Percentiles rank a stretch among this genome's conserved stretches.
Conservation (phyloP, 176 grass and related monocot species). For the Sorghum bicolor region Sorghum_bicolor_NCBIv3 NC_012878.2:2683501-2684000, state of each 20-base stretch:
- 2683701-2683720: not conserved
- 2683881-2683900: slow-evolving; percentile 20
- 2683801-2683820: slow-evolving; percentile 36
- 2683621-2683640: not conserved
- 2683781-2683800: slow-evolving; percentile 23
- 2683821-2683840: not conserved
- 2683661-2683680: slow-evolving; percentile 6
- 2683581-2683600: not conserved
- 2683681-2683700: slow-evolving; percentile 2
- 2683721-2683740: not conserved
- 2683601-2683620: not conserved
- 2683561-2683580: not conserved
- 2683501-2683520: too few relatives aligned
- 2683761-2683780: slow-evolving; percentile 12
- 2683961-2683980: not conserved
- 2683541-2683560: not conserved
- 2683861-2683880: not conserved
- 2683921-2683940: not conserved
- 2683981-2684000: not conserved
- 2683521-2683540: slow-evolving; percentile 2
- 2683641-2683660: not conserved
- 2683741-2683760: slow-evolving; percentile 13
- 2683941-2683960: not conserved
- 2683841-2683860: not conserved
- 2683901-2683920: not conserved